Evolutionary conservation across 148 eudicot species (phyloP).

Genomic region (Diospyros kaki): DNA sequence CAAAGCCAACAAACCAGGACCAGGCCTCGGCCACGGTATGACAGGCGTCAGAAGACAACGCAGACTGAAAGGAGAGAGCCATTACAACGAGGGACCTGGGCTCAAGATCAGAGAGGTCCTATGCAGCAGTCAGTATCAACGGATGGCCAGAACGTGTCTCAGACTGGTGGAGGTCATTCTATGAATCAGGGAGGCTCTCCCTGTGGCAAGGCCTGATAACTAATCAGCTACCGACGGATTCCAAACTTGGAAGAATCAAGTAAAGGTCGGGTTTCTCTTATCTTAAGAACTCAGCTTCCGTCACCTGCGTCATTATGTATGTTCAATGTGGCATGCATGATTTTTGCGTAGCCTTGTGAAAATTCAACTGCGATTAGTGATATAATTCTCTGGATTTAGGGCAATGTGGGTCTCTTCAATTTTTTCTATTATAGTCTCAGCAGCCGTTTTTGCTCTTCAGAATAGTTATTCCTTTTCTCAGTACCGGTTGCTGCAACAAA

Average conservation of each 20-base stretch:
- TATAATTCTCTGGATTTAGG: background rate
- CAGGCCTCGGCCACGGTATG: conserved; percentile 65
- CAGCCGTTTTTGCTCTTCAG: too few relatives aligned
- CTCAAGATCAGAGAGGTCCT: conserved; percentile 18
- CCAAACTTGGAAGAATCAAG: background rate
- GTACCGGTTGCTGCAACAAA: background rate
- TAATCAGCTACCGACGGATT: background rate
- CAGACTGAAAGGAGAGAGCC: conserved; percentile 49
- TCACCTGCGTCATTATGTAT: background rate
- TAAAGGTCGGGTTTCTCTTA: background rate
- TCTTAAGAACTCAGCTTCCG: background rate
- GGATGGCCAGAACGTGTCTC: conserved; percentile 23
- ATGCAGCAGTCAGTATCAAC: conserved; percentile 14
- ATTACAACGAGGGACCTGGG: conserved; percentile 20
- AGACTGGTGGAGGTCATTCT: conserved; percentile 15
- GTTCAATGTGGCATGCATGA: background rate
- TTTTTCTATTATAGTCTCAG: too few relatives aligned
- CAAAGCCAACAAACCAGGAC: conserved; percentile 44
- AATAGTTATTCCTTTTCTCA: background rate
- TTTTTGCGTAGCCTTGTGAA: background rate
- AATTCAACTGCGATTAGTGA: background rate
- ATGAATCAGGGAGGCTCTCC: conserved; percentile 19
- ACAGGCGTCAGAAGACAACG: conserved; percentile 70
- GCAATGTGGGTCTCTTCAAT: background rate
- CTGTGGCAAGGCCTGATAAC: background rate